These are phyloP conservation scores for Mycosphaerella sp. DNA, from an alignment of 2,329 filamentous ascomycete species.

Conservation along the genomic window DNA sequence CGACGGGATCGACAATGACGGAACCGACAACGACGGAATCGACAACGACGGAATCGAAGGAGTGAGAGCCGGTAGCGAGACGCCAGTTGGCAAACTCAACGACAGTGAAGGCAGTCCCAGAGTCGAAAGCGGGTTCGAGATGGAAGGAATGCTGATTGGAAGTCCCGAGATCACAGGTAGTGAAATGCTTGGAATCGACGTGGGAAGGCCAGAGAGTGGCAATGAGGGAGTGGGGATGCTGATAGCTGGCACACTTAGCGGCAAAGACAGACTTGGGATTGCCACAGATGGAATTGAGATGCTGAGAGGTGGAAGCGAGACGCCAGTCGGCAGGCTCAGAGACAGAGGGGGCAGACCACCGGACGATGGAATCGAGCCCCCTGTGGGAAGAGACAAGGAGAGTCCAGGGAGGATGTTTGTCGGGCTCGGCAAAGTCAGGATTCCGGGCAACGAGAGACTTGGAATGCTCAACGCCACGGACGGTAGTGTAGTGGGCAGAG, in stretches of 20 bases:
- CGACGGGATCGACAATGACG: no score
- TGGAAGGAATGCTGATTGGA: no score
- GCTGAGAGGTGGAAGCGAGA: not conserved
- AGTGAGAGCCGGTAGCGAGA: no score
- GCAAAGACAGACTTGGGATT: not conserved
- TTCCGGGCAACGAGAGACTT: not conserved
- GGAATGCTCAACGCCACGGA: not conserved
- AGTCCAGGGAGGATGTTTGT: not conserved
- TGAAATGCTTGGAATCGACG: not conserved
- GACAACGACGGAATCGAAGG: no score
- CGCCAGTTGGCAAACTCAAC: not conserved
- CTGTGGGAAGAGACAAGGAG: not conserved
- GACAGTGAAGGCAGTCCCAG: not conserved
- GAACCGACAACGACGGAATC: no score
- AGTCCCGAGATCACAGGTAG: not conserved
- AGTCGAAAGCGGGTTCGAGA: not conserved
- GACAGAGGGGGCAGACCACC: no score
- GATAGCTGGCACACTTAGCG: not conserved
- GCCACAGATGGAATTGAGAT: not conserved
- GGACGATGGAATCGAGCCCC: no score
- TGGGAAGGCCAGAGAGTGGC: not conserved
- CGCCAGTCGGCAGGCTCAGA: not conserved
- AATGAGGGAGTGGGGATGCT: not conserved
- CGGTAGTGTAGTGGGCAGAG: not conserved
- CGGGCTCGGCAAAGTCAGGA: not conserved